phyloP scores from a whole-genome alignment of 83 land plant species.

The Picea abies region DNA sequence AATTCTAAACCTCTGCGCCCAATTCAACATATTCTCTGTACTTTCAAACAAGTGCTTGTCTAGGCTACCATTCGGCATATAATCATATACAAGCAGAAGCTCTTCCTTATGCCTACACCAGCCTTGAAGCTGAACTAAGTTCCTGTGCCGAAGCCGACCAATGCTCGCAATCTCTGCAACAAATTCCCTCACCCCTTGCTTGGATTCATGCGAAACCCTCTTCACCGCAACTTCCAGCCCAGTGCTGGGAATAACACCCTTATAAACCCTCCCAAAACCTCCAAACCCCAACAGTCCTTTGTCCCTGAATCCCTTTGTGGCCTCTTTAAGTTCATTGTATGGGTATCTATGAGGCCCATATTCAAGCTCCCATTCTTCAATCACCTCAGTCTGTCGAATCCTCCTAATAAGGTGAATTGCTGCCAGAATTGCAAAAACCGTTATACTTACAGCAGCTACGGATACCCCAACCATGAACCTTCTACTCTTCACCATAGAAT shows the following conservation, averaged over 20 bases:
- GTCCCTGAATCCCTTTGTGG: slow-evolving; percentile 50
- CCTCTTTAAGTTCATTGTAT: slow-evolving; percentile 41
- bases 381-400: slow-evolving; percentile 11
- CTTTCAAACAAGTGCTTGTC: slow-evolving; percentile 20
- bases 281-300: slow-evolving; percentile 44
- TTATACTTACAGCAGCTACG: not conserved
- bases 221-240: slow-evolving; percentile 52
- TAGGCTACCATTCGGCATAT: slow-evolving; percentile 57
- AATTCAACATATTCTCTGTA: not conserved
- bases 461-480: not conserved
- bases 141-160: slow-evolving; percentile 38
- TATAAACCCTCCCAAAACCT: slow-evolving; percentile 54
- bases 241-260: slow-evolving; percentile 35
- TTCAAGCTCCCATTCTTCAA: slow-evolving; percentile 36
- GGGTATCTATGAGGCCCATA: slow-evolving; percentile 44
- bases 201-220: slow-evolving; percentile 43
- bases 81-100: slow-evolving; percentile 51
- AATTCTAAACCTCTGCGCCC: slow-evolving; percentile 23
- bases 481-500: not conserved
- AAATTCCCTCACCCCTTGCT: slow-evolving; percentile 51
- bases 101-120: slow-evolving; percentile 34
- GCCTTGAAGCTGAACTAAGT: slow-evolving; percentile 36
- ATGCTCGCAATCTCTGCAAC: slow-evolving; percentile 42
- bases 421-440: not conserved
- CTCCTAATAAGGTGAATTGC: not conserved